These are phyloP conservation scores for sorghum (Sorghum bicolor) DNA, from an alignment of 176 grass and related monocot species.

Conservation along the genomic window DNA sequence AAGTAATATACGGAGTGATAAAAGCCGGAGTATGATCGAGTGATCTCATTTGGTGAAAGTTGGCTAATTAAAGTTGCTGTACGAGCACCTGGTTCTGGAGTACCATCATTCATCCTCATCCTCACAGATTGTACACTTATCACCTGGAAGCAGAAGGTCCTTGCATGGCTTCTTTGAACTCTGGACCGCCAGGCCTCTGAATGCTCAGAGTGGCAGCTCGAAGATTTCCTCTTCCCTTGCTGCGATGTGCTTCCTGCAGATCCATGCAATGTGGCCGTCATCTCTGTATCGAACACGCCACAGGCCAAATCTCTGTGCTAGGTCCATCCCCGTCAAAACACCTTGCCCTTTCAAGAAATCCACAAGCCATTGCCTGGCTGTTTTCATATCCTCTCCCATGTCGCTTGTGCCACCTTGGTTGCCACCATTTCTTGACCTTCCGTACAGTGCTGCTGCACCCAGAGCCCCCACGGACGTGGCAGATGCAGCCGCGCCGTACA, in stretches of 20 bases:
- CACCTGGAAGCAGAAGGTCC: not conserved
- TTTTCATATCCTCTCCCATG: constrained; percentile 55
- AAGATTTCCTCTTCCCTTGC: constrained; percentile 58
- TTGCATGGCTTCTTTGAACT: not conserved
- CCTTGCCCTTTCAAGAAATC: constrained; percentile 84
- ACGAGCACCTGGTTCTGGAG: not conserved
- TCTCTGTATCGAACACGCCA: constrained; percentile 81
- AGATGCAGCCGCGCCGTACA: constrained; percentile 49
- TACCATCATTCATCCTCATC: not conserved
- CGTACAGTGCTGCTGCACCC: constrained; percentile 48
- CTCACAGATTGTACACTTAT: not conserved
- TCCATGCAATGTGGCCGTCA: constrained; percentile 66
- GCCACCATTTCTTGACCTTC: constrained; percentile 40
- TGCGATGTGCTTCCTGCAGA: constrained; percentile 75
- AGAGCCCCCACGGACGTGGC: constrained; percentile 59
- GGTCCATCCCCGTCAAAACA: constrained; percentile 64
- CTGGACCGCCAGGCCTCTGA: not conserved
- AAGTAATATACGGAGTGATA: not conserved
- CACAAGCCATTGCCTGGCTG: constrained; percentile 76
- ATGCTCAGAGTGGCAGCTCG: constrained; percentile 67
- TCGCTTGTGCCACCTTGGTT: constrained; percentile 28
- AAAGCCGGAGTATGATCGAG: not conserved
- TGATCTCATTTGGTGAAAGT: not conserved
- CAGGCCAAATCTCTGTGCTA: constrained; percentile 76
- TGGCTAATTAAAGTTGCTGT: not conserved